Evolutionary conservation across 345 rosid species (phyloP), one percentile per base, ranked within the genome.

Genomic region (Sapria himalayana): DNA sequence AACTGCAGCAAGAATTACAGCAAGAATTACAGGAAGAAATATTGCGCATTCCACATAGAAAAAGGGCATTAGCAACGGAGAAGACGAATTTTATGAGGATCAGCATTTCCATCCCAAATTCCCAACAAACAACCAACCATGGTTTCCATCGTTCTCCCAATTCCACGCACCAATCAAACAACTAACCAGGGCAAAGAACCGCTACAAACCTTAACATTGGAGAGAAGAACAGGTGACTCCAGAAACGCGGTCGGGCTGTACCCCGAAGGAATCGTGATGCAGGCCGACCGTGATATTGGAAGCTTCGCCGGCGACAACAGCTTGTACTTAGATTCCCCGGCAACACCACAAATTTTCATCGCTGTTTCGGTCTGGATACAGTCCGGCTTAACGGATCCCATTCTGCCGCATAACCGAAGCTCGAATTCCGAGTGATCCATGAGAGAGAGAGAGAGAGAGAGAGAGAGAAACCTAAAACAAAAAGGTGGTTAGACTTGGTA

Each of bases 281-380:
- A 73, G 24, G 74, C 38, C 5, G 85, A 66, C 63, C 99, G 63
- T 31, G 93, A 84, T 85, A 84, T 91, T 76, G 99, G 95, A 25
- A 91, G 78, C 81, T 74, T 91, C 14, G 95, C 92, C 40, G 99
- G 99, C 24, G 99, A 81, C 76, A 91, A 72, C 11, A 91, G 71
- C 80, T 70, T 79, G 57, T 91, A 91, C 70, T 93, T 65, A 4
- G 99, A 93, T 24, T 89, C 74, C 11, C 69, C 60, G 3, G 49
- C 61, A 9, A 11, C 53, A 15, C 49, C 36, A 10, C 50, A n/a
- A n/a, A n/a, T n/a, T n/a, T n/a, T n/a, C 37, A 15, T 21, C 45
- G 17, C 13, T 5, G 29, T 12, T 19, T 34, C 51, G 33, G 39
- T n/a, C n/a, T n/a, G n/a, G n/a, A n/a, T n/a, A n/a, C n/a, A 38